Evolutionary conservation across 192 early-diverging fungal genomes (phyloP), one percentile per base, ranked within the genome.

Genomic region (Haplosporangium gracile): DNA sequence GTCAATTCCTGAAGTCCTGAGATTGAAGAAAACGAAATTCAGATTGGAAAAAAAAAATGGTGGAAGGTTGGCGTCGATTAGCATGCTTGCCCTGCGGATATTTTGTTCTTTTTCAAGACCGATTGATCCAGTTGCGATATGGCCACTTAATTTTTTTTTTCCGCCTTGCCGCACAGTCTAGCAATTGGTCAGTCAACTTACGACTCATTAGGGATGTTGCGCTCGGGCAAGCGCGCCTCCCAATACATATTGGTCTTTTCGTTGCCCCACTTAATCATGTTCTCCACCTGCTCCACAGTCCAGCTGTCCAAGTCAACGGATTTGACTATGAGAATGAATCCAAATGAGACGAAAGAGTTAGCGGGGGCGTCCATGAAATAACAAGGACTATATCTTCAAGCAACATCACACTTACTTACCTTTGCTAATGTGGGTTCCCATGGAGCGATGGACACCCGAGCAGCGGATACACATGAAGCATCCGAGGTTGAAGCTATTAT

Each of bases 391-490:
- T 22, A n/a, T 42, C 39, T 3, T 4, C 34, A 70, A 16, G 15
- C 7, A 70, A 16, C 15, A 70, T 26, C 5, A 1, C 18, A 2
- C 18, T 51, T 42, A 16, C 0, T 34, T 91, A 95, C 95, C 95
- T 94, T 96, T 94, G 60, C 92, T 93, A 76, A 97, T 96, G 83
- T 97, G 96, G 32, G 95, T 95, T 68, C 96, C 96, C 91, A 97
- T 92, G 10, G 94, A 95, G 11, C 96, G 92, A 85, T 97, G 96
- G 68, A 94, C 89, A 34, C 96, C 96, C 34, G 93, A 93, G 76
- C 93, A 93, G 24, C 90, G 89, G 75, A 93, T 91, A 77, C 93
- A 93, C 65, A 93, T 85, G 85, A 93, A 93, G 72, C 91, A 87
- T 34, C 93, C 93, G 42, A 93, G 76, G 77, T 93, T 93, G 82